Percentiles rank a stretch among this genome's conserved stretches.
Evolutionary conservation across 495 filamentous ascomycete species (phyloP).

Genomic region (Penicillium soppii): DNA sequence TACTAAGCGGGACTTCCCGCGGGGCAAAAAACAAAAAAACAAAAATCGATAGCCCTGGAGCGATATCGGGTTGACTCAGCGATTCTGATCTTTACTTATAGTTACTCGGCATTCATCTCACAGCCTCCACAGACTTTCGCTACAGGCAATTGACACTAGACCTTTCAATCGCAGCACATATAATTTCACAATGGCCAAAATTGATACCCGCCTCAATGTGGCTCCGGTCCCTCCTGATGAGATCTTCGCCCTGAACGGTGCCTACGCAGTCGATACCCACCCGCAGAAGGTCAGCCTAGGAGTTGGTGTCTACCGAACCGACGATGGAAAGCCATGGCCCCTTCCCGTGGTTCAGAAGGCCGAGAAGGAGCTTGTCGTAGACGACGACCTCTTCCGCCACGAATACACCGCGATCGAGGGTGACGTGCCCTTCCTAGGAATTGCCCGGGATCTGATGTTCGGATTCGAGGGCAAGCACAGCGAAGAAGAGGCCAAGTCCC

Average conservation of each 20-base stretch:
- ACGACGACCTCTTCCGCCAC: slow-evolving; percentile 42
- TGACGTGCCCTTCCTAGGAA: slow-evolving; percentile 40
- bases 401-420: slow-evolving; percentile 52
- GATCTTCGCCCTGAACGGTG: slow-evolving; percentile 48
- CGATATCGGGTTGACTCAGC: slow-evolving; percentile 36
- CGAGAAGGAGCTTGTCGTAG: slow-evolving; percentile 38
- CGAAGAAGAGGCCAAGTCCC: slow-evolving; percentile 32
- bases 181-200: slow-evolving; percentile 31
- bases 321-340: slow-evolving; percentile 54
- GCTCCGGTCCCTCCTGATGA: slow-evolving; percentile 46
- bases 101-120: slow-evolving; percentile 7
- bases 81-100: slow-evolving; percentile 11
- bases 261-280: slow-evolving; percentile 38
- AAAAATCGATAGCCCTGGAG: background rate
- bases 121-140: slow-evolving; percentile 1
- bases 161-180: background rate
- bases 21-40: slow-evolving; percentile 17
- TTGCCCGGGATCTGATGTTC: slow-evolving; percentile 49
- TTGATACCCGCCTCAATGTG: slow-evolving; percentile 31
- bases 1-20: slow-evolving; percentile 30
- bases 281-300: slow-evolving; percentile 51
- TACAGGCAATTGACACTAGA: background rate
- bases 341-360: slow-evolving; percentile 47
- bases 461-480: slow-evolving; percentile 36
- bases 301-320: slow-evolving; percentile 51